A percentile compares a stretch with the other conserved stretches of the same genome.
Evolutionary conservation across 1,284 basidiomycete genomes (phyloP).

Genomic region (Ceratobasidium sp.): DNA sequence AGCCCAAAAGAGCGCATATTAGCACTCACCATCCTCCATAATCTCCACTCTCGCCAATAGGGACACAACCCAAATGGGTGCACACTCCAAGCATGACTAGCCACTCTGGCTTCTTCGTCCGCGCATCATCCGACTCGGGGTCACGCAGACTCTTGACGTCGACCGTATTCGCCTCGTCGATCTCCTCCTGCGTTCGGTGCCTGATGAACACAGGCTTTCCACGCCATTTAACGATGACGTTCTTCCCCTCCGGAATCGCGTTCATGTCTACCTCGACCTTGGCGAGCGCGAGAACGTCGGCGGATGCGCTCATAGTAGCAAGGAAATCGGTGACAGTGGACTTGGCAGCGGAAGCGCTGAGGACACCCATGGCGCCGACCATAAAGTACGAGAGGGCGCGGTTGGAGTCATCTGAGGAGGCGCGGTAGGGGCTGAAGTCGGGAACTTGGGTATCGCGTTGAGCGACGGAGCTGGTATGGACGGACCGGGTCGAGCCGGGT

Average conservation of each 20-base stretch:
- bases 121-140: conserved; percentile 89
- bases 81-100: conserved; percentile 97
- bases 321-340: conserved; percentile 95
- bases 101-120: conserved; percentile 98
- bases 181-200: conserved; percentile 93
- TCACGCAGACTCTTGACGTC: conserved; percentile 93
- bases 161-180: conserved; percentile 89
- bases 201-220: conserved; percentile 99
- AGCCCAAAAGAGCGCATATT: conserved; percentile 8
- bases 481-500: conserved; percentile 72
- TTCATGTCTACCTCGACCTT: conserved; percentile 97
- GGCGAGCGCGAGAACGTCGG: conserved; percentile 97
- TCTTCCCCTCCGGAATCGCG: conserved; percentile 97
- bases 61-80: conserved; percentile 99
- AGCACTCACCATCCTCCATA: conserved; percentile 90
- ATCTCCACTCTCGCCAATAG: conserved; percentile 98
- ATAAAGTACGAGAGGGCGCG: conserved; percentile 96
- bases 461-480: conserved; percentile 76
- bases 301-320: conserved; percentile 95
- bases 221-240: conserved; percentile 98
- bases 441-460: conserved; percentile 75
- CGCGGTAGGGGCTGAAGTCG: conserved; percentile 88
- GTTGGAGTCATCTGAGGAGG: conserved; percentile 77
- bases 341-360: conserved; percentile 95
- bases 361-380: conserved; percentile 95